phyloP scores from a whole-genome alignment of 345 rosid species.

The Microthlaspi erraticum region DNA sequence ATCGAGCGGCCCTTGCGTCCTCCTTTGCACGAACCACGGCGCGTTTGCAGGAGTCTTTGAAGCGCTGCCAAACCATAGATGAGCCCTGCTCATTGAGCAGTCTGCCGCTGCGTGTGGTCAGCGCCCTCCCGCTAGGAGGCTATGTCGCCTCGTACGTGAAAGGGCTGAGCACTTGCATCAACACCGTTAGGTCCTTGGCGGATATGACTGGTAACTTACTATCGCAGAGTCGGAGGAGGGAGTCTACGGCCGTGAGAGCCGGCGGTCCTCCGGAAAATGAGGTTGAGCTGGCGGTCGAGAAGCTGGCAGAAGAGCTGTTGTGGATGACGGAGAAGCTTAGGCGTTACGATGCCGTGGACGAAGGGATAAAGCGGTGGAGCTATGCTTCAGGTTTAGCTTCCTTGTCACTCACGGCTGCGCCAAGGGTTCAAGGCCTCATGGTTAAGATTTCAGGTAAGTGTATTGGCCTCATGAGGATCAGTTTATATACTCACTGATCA shows the following conservation, averaged over 20 bases:
- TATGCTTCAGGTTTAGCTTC: slow-evolving; percentile 68
- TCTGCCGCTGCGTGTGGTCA: slow-evolving; percentile 53
- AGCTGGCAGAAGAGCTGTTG: slow-evolving; percentile 72
- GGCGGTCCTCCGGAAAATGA: slow-evolving; percentile 40
- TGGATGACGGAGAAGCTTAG: slow-evolving; percentile 67
- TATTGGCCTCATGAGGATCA: not conserved
- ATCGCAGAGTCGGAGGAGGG: slow-evolving; percentile 39
- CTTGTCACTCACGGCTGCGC: slow-evolving; percentile 58
- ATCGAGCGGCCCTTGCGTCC: slow-evolving; percentile 58
- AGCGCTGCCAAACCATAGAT: slow-evolving; percentile 36
- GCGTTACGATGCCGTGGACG: slow-evolving; percentile 57
- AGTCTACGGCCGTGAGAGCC: not conserved
- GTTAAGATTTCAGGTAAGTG: slow-evolving; percentile 65
- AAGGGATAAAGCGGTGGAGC: slow-evolving; percentile 78
- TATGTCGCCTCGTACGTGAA: slow-evolving; percentile 55
- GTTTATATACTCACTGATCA: not conserved
- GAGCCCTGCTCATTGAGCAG: slow-evolving; percentile 34
- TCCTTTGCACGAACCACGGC: slow-evolving; percentile 61
- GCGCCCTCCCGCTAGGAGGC: slow-evolving; percentile 60
- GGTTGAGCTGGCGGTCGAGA: slow-evolving; percentile 61
- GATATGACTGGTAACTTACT: slow-evolving; percentile 40
- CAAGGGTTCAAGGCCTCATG: slow-evolving; percentile 70
- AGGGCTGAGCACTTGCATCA: slow-evolving; percentile 52
- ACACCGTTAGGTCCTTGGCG: slow-evolving; percentile 46
- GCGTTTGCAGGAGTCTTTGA: slow-evolving; percentile 56